These are phyloP conservation scores for Logfia minima DNA, from an alignment of 129 eudicot species.

Conservation along the genomic window DNA sequence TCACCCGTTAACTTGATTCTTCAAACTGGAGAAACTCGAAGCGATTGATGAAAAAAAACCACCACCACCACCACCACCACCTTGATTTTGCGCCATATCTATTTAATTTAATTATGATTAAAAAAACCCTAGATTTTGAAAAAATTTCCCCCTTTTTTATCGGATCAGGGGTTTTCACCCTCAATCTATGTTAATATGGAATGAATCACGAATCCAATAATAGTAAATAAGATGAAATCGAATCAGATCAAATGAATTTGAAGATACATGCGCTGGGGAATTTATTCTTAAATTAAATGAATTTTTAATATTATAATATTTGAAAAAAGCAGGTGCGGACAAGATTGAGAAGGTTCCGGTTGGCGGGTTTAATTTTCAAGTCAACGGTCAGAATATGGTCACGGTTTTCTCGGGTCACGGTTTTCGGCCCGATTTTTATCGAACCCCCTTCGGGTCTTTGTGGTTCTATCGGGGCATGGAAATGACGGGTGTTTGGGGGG, in stretches of 20 bases:
- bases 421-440: background rate
- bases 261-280: slow-evolving; percentile 6
- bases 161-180: slow-evolving; percentile 8
- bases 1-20: slow-evolving; percentile 59
- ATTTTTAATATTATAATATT: background rate
- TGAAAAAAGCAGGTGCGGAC: slow-evolving; percentile 17
- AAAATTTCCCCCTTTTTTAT: background rate
- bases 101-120: slow-evolving; percentile 3
- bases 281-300: background rate
- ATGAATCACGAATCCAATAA: background rate
- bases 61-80: slow-evolving; percentile 35
- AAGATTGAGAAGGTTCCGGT: slow-evolving; percentile 20
- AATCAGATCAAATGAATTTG: slow-evolving; percentile 11
- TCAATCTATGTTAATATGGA: background rate
- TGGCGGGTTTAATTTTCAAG: slow-evolving; percentile 27
- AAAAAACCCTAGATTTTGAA: slow-evolving; percentile 29
- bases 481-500: too few species aligned
- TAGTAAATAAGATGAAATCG: background rate
- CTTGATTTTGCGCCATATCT: slow-evolving; percentile 49
- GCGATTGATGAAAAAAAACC: slow-evolving; percentile 58
- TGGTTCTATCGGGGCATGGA: too few species aligned
- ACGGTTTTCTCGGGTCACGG: background rate
- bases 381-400: slow-evolving; percentile 6
- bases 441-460: background rate
- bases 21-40: slow-evolving; percentile 52